A percentile compares a stretch with the other conserved stretches of the same genome.
phyloP scores from a whole-genome alignment of 2,329 filamentous ascomycete genomes.

The Aspergillus neoniger region DNA sequence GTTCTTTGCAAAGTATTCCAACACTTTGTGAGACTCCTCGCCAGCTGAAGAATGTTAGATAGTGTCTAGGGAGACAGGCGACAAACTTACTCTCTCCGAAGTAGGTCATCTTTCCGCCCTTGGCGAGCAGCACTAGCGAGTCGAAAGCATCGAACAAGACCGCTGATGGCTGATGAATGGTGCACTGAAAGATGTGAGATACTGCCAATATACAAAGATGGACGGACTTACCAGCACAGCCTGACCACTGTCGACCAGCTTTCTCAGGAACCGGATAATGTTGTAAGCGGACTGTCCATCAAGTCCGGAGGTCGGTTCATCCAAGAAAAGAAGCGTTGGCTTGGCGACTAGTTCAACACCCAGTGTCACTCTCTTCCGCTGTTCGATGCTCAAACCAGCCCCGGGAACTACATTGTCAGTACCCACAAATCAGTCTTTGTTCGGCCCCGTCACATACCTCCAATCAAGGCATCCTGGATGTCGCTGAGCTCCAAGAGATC shows the following conservation, averaged over 20 bases:
- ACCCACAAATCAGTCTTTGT: background rate
- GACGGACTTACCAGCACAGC: constrained; percentile 57
- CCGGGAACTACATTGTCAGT: constrained; percentile 43
- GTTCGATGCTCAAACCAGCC: constrained; percentile 64
- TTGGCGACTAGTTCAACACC: constrained; percentile 63
- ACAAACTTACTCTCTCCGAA: constrained; percentile 56
- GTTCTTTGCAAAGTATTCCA: constrained; percentile 55
- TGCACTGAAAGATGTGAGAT: constrained; percentile 39
- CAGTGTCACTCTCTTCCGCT: constrained; percentile 64
- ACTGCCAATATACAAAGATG: background rate
- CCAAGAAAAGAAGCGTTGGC: constrained; percentile 62
- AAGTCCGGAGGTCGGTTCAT: constrained; percentile 64
- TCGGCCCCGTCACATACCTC: constrained; percentile 35
- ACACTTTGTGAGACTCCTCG: constrained; percentile 43
- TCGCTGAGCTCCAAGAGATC: constrained; percentile 65
- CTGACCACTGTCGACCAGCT: constrained; percentile 66
- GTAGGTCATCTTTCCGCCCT: constrained; percentile 66
- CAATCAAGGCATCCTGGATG: constrained; percentile 65
- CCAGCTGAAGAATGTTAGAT: constrained; percentile 26
- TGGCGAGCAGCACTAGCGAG: constrained; percentile 64
- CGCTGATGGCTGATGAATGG: constrained; percentile 70
- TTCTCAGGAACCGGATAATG: constrained; percentile 63
- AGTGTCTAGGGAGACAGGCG: too few relatives aligned
- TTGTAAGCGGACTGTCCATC: constrained; percentile 65
- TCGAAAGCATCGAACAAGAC: constrained; percentile 69